Percentiles rank a stretch among this genome's conserved stretches.
Evolutionary conservation across 176 grass and related monocot genomes (phyloP).

Genomic region (Ampelocalamus luodianensis): DNA sequence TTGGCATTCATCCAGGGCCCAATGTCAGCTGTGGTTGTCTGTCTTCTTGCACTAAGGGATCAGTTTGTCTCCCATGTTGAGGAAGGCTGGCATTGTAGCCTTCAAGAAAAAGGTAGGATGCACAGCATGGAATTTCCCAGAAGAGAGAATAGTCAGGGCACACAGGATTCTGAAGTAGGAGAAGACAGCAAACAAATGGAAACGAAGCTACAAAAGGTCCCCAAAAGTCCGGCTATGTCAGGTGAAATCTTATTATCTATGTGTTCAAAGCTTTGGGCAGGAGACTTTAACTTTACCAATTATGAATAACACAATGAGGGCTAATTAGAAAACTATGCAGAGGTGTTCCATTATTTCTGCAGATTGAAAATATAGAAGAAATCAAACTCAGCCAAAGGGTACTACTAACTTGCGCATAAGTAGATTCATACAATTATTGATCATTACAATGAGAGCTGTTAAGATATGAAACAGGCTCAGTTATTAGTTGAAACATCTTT

Average conservation of each 20-base stretch:
- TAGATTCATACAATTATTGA: neutral
- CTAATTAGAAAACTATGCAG: neutral
- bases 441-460: neutral
- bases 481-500: conserved; percentile 19
- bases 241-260: conserved; percentile 33
- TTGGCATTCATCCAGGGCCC: conserved; percentile 53
- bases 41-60: conserved; percentile 60
- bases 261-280: neutral
- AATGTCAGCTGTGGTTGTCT: conserved; percentile 55
- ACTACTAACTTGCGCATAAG: neutral
- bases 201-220: conserved; percentile 23
- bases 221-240: conserved; percentile 34
- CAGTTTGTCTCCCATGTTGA: conserved; percentile 35
- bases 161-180: conserved; percentile 21
- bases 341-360: neutral
- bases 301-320: conserved; percentile 10
- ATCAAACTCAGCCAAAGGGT: neutral
- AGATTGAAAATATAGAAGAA: conserved; percentile 10
- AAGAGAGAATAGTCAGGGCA: conserved; percentile 35
- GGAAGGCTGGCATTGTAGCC: conserved; percentile 21
- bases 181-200: conserved; percentile 37
- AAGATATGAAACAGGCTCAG: conserved; percentile 4
- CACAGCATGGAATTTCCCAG: conserved; percentile 27
- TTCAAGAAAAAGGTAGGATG: conserved; percentile 41
- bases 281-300: neutral